These are phyloP conservation scores for Ploettnerulaceae sp. DNA, from an alignment of 2,329 filamentous ascomycete species.

Conservation along the genomic window DNA sequence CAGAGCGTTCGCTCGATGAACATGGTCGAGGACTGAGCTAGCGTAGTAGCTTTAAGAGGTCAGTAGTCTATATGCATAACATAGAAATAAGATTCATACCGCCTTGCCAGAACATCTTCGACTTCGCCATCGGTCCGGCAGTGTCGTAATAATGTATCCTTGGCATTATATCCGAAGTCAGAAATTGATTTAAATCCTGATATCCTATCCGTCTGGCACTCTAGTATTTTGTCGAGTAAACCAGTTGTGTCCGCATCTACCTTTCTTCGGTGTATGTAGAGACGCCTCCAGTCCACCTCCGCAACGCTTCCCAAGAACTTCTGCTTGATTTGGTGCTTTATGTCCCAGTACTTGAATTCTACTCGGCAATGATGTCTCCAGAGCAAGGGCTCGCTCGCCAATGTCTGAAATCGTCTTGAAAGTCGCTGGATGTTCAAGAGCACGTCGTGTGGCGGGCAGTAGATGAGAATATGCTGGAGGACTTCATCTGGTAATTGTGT, in stretches of 20 bases:
- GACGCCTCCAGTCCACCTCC: constrained; percentile 66
- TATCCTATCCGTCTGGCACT: constrained; percentile 65
- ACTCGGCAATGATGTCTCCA: constrained; percentile 73
- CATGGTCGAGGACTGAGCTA: constrained; percentile 66
- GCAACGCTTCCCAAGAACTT: constrained; percentile 51
- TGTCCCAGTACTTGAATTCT: constrained; percentile 71
- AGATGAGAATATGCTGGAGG: constrained; percentile 69
- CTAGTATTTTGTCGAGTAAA: constrained; percentile 64
- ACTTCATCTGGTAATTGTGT: constrained; percentile 67
- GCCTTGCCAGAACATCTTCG: constrained; percentile 73
- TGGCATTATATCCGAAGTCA: constrained; percentile 75
- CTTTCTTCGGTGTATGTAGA: constrained; percentile 54
- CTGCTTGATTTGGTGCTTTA: constrained; percentile 52
- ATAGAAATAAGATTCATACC: no score
- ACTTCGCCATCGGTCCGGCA: constrained; percentile 49
- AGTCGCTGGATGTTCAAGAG: constrained; percentile 46
- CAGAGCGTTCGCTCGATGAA: constrained; percentile 77
- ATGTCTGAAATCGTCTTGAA: constrained; percentile 57
- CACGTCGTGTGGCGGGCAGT: constrained; percentile 51
- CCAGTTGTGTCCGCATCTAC: constrained; percentile 48
- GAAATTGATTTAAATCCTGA: constrained; percentile 67
- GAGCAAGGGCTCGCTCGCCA: constrained; percentile 67
- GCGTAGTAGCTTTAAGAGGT: constrained; percentile 82
- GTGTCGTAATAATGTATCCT: constrained; percentile 73
- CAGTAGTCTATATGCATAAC: no score